phyloP scores from a whole-genome alignment of 2,329 filamentous ascomycete genomes.

The Cadophora sp. region DNA sequence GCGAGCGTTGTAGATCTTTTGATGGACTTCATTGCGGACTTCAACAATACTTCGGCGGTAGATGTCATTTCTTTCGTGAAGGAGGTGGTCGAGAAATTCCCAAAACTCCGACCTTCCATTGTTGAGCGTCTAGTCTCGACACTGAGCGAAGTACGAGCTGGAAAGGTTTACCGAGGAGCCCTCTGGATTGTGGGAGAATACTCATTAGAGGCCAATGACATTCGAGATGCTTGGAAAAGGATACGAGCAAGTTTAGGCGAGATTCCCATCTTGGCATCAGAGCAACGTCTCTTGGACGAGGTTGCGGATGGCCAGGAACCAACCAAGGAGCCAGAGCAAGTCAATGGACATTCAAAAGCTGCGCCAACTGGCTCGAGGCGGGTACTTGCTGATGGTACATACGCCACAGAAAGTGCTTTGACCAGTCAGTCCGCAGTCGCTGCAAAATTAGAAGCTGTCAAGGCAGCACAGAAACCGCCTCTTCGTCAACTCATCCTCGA shows the following conservation, averaged over 20 bases:
- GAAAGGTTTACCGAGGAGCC: slow-evolving; percentile 95
- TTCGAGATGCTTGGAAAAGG: slow-evolving; percentile 94
- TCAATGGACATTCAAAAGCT: slow-evolving; percentile 82
- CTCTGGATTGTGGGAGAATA: slow-evolving; percentile 99
- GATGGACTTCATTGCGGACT: slow-evolving; percentile 99
- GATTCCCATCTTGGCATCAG: slow-evolving; percentile 94
- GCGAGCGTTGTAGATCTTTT: slow-evolving; percentile 94
- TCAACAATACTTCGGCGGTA: slow-evolving; percentile 95
- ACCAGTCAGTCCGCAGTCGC: slow-evolving; percentile 91
- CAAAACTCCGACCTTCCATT: slow-evolving; percentile 84
- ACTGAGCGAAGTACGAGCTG: slow-evolving; percentile 89
- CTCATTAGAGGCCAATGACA: slow-evolving; percentile 90
- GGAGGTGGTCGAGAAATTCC: slow-evolving; percentile 98
- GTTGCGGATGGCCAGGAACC: slow-evolving; percentile 73
- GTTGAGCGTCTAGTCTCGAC: slow-evolving; percentile 89
- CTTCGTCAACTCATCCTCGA: slow-evolving; percentile 94
- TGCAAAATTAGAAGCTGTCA: slow-evolving; percentile 93
- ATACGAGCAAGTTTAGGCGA: slow-evolving; percentile 94
- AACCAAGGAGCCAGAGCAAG: slow-evolving; percentile 64
- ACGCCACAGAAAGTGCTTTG: slow-evolving; percentile 94
- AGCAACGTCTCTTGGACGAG: slow-evolving; percentile 89
- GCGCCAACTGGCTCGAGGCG: slow-evolving; percentile 86
- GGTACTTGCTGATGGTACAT: slow-evolving; percentile 94
- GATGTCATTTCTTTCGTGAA: slow-evolving; percentile 99
- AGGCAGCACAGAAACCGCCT: slow-evolving; percentile 95